Base-by-base conservation (phyloP, 2,329 filamentous ascomycete species). In the Waltergamsia citrina region DNA sequence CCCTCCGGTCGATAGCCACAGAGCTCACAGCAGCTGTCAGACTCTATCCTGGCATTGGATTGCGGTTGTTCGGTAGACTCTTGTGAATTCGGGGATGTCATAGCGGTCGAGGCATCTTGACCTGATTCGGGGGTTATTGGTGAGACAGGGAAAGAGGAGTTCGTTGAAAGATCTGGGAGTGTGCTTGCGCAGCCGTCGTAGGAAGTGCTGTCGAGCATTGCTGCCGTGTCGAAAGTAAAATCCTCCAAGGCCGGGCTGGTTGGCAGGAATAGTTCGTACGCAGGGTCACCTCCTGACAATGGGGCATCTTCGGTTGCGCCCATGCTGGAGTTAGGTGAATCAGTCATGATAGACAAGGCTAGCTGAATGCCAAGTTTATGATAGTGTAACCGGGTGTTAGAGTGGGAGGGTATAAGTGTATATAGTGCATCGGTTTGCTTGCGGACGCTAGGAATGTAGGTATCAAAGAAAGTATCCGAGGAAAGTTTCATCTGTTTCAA, bases 1-100 rank as follows among this genome's bases (percentile, higher is more conserved):
- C 71, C 71, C 41, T 67, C 70, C 2, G 71, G 71, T 8, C 67
- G 59, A 50, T 74, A 74, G 3, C 63, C 67, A 39, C 71, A 75
- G 14, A 70, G 52, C 16, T 66, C 61, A 43, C 71, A 74, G 41
- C 58, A 58, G 32, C 60, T 57, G 30, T 62, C 49, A 1, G 67
- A 60, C 38, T 68, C 65, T 2, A 57, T 39, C 38, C 64, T 63
- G 25, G 23, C n/a, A 9, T 9, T 25, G 23, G 23, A 25, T 25
- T 9, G 9, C 9, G 9, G 14, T 30, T 30, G 28, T 30, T 30
- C 16, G 6, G 27, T 23, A 16, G 27, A 29, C n/a, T 15, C 27
- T 14, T 27, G 45, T 3, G 45, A 41, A n/a, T 43, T 39, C 15
- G 46, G 46, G 12, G 48, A 48, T 15, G 42, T 44, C 17, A 45